A percentile compares a stretch with the other conserved stretches of the same genome.
These are phyloP conservation scores for Tricholomella constricta DNA, from an alignment of 768 basidiomycete species.

Conservation along the genomic window DNA sequence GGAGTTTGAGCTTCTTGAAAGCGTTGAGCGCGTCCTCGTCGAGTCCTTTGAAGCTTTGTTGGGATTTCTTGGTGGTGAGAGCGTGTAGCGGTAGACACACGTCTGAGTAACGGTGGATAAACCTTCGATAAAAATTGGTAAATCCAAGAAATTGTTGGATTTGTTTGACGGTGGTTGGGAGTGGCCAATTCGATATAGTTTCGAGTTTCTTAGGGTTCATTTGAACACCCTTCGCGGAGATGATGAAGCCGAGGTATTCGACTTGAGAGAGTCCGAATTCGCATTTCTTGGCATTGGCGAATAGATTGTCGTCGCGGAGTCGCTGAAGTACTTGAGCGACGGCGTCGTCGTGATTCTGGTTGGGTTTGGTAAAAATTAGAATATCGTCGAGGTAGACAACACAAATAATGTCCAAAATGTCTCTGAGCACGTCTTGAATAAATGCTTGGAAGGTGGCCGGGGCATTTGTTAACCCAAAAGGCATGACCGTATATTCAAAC, in stretches of 20 bases:
- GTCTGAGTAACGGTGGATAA: too few relatives aligned
- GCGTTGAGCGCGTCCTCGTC: conserved; percentile 8
- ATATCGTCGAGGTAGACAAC: conserved; percentile 47
- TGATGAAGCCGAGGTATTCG: conserved; percentile 39
- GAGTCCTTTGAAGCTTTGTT: neutral
- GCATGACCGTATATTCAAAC: conserved; percentile 41
- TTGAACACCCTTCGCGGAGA: conserved; percentile 28
- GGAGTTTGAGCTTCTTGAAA: conserved; percentile 28
- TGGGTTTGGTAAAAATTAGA: conserved; percentile 34
- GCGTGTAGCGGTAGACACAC: too few relatives aligned
- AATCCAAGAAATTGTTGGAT: conserved; percentile 39
- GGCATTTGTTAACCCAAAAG: conserved; percentile 40
- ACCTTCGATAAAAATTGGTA: conserved; percentile 24
- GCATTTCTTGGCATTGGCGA: conserved; percentile 40
- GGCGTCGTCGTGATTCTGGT: conserved; percentile 26
- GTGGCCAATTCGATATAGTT: conserved; percentile 36
- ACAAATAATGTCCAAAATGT: conserved; percentile 37
- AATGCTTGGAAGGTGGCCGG: conserved; percentile 46
- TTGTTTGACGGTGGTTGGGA: conserved; percentile 28
- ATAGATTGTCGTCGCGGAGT: conserved; percentile 26
- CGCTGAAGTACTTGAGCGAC: conserved; percentile 30
- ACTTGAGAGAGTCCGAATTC: conserved; percentile 31
- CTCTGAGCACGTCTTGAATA: conserved; percentile 41
- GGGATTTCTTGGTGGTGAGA: conserved; percentile 22
- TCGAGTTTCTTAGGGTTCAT: conserved; percentile 43